Percentiles rank a stretch among this genome's conserved stretches.
Evolutionary conservation across 345 rosid genomes (phyloP).

Genomic region (Punica granatum): DNA sequence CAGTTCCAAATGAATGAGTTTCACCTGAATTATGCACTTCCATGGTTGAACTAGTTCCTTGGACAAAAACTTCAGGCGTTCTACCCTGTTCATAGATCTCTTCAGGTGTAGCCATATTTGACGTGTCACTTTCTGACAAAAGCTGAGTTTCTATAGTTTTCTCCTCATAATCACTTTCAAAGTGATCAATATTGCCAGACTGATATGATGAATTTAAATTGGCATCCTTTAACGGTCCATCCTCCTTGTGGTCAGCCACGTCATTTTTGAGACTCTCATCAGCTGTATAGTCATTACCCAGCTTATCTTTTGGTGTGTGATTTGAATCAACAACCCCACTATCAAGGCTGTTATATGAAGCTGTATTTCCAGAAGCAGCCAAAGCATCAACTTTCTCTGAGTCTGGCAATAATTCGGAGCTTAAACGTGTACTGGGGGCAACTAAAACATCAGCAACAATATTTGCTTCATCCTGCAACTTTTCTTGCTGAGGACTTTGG

Average conservation of each 20-base stretch:
- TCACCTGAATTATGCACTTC: constrained; percentile 32
- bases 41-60: constrained; percentile 24
- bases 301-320: constrained; percentile 26
- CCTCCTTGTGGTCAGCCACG: constrained; percentile 17
- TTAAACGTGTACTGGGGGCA: constrained; percentile 28
- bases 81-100: constrained; percentile 29
- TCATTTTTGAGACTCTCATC: constrained; percentile 15
- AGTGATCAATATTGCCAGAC: constrained; percentile 16
- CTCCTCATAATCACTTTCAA: constrained; percentile 21
- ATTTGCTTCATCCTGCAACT: constrained; percentile 24
- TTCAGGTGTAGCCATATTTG: constrained; percentile 18
- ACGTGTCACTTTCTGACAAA: constrained; percentile 21
- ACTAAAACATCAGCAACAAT: constrained; percentile 19
- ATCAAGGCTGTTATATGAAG: constrained; percentile 21
- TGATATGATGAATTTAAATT: constrained; percentile 17
- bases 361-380: constrained; percentile 22
- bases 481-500: constrained; percentile 19
- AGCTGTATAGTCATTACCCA: constrained; percentile 20
- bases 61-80: constrained; percentile 20
- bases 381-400: constrained; percentile 21
- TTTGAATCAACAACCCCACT: constrained; percentile 15
- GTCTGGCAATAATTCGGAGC: constrained; percentile 27
- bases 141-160: constrained; percentile 24
- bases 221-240: constrained; percentile 16
- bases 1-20: constrained; percentile 21